phyloP scores from a whole-genome alignment of 2,329 filamentous ascomycete genomes.

The Colletotrichum truncatum region DNA sequence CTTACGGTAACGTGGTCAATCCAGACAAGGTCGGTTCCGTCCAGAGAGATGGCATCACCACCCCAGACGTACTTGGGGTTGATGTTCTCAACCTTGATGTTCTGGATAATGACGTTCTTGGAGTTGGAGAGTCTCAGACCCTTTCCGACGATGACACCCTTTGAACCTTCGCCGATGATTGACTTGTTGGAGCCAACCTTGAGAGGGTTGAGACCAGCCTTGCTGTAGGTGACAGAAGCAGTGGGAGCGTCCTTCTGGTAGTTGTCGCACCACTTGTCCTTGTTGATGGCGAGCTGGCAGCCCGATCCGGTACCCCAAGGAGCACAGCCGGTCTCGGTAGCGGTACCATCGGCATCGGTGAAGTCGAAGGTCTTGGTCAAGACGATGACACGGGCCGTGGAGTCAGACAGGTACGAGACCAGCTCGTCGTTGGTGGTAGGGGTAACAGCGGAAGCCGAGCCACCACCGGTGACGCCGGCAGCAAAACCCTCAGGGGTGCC shows the following conservation, averaged over 20 bases:
- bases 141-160: slow-evolving; percentile 67
- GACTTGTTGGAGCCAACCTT: slow-evolving; percentile 66
- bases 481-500: slow-evolving; percentile 53
- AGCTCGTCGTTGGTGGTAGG: slow-evolving; percentile 65
- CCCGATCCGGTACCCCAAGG: slow-evolving; percentile 58
- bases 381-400: slow-evolving; percentile 63
- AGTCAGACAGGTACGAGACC: slow-evolving; percentile 66
- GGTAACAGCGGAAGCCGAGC: slow-evolving; percentile 60
- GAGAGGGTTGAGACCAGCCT: slow-evolving; percentile 60
- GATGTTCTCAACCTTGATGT: slow-evolving; percentile 45
- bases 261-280: slow-evolving; percentile 62
- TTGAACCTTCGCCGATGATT: slow-evolving; percentile 60
- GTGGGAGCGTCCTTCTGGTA: slow-evolving; percentile 62
- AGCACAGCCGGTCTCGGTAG: slow-evolving; percentile 63
- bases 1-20: slow-evolving; percentile 59
- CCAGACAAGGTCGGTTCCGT: slow-evolving; percentile 56
- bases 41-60: slow-evolving; percentile 64
- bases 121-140: slow-evolving; percentile 58
- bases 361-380: slow-evolving; percentile 66
- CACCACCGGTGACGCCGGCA: slow-evolving; percentile 67
- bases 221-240: slow-evolving; percentile 57
- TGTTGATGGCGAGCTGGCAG: slow-evolving; percentile 70
- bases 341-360: slow-evolving; percentile 62
- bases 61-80: slow-evolving; percentile 67
- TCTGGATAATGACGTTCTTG: slow-evolving; percentile 66